Evolutionary conservation across 495 filamentous ascomycete species (phyloP), one percentile per base, ranked within the genome.

Genomic region (Aspergillus indologenus): DNA sequence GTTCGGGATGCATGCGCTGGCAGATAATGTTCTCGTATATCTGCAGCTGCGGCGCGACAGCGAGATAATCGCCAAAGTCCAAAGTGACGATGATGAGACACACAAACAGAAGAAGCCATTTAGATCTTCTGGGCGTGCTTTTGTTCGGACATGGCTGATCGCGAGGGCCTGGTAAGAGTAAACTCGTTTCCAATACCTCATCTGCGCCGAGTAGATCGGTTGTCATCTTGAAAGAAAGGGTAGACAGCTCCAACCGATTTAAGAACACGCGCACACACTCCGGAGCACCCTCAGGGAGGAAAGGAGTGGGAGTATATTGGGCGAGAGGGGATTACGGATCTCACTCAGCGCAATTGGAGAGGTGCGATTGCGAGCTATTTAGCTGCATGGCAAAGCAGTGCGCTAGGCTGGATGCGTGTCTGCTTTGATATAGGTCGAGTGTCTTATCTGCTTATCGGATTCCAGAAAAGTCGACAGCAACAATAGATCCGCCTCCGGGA

Each of bases 11-110:
- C 22, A 61, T 26, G 22, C 46, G 22, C 19, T 44, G 53, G n/a
- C 58, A 61, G 53, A 61, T 61, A 23, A 61, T 51, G 15, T 31
- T 29, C 53, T 61, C 58, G 24, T 49, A 31, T 5, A 56, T 45
- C 21, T 56, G 53, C 11, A 46, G 54, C 22, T 56, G 58, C 6
- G 58, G 58, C 6, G 58, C 58, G 18, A 61, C n/a, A 18, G 58
- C 52, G 20, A 61, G 53, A 20, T 43, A 56, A 21, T 8, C 40
- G 1, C 53, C 58, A 51, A 61, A 56, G 31, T 61, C 58, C 15
- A 61, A 19, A 23, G 58, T 52, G 45, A 56, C 45, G 5, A 55
- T 55, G 18, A 56, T 45, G 15, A 44, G 3, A 45, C 53, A 55
- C 23, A 24, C 53, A 55, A 46, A 24, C 18, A 51, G 48, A 24